Evolutionary conservation across 2,329 filamentous ascomycete genomes (phyloP).

Genomic region (Xylaria sp.): DNA sequence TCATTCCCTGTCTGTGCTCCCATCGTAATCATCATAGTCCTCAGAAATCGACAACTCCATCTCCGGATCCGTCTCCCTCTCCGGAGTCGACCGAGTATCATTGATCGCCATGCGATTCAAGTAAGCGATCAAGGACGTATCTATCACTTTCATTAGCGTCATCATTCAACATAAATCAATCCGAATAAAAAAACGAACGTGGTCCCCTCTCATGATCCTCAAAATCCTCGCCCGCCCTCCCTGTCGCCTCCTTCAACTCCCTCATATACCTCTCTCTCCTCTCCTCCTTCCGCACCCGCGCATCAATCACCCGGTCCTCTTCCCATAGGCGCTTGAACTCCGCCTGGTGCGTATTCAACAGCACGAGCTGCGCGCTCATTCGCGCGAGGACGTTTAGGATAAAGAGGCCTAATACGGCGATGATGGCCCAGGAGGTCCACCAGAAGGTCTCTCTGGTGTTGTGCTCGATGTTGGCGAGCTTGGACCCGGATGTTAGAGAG

Average conservation of each 20-base stretch:
- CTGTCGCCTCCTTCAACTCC: background rate
- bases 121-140: too few relatives aligned
- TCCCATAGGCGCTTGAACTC: conserved; percentile 24
- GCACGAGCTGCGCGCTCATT: conserved; percentile 17
- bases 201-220: background rate
- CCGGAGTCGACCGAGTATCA: too few relatives aligned
- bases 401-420: conserved; percentile 21
- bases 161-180: too few relatives aligned
- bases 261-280: background rate
- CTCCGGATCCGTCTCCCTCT: too few relatives aligned
- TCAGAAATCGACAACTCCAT: too few relatives aligned
- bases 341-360: conserved; percentile 19
- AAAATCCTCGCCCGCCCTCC: background rate
- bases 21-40: too few relatives aligned
- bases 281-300: conserved; percentile 4
- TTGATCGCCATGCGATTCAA: too few relatives aligned
- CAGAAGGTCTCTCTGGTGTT: conserved; percentile 22
- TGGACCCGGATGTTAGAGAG: background rate
- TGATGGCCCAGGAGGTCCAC: conserved; percentile 22
- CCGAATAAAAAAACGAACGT: background rate
- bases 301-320: conserved; percentile 17
- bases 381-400: conserved; percentile 16
- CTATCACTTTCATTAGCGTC: too few relatives aligned
- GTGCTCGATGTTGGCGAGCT: conserved; percentile 21
- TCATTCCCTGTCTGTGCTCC: too few relatives aligned